phyloP scores from a whole-genome alignment of 2,329 filamentous ascomycete genomes.

The Aspergillus jensenii region DNA sequence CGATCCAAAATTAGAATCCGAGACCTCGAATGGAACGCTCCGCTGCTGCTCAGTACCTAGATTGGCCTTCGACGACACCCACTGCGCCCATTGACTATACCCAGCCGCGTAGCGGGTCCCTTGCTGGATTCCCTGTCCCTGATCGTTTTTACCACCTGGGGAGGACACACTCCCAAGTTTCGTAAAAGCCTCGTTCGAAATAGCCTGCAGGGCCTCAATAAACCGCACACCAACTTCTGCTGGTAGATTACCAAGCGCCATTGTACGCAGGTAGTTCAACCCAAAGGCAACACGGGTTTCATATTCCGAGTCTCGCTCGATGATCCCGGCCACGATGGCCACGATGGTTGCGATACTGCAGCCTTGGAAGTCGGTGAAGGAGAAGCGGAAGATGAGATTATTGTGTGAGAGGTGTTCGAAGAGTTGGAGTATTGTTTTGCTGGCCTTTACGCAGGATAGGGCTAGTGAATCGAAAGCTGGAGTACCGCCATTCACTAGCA shows the following conservation, averaged over 20 bases:
- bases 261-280: conserved; percentile 31
- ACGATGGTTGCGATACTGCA: conserved; percentile 42
- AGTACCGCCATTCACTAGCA: not conserved
- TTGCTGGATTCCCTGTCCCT: conserved; percentile 11
- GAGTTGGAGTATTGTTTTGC: not conserved
- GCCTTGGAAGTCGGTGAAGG: conserved; percentile 42
- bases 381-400: conserved; percentile 31
- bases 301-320: conserved; percentile 35
- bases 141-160: conserved; percentile 10
- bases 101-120: not conserved
- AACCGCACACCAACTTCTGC: conserved; percentile 28
- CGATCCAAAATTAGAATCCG: not conserved
- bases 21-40: not conserved
- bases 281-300: conserved; percentile 31
- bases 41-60: not conserved
- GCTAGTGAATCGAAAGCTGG: conserved; percentile 15
- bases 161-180: not conserved
- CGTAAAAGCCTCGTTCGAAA: conserved; percentile 24
- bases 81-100: not conserved
- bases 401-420: conserved; percentile 25
- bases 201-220: conserved; percentile 27
- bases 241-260: conserved; percentile 35
- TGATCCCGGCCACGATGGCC: conserved; percentile 29
- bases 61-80: not conserved
- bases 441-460: conserved; percentile 27